Percentiles rank a stretch among this genome's conserved stretches.
Conservation (phyloP, 805 yeast species). For the Lachancea sp. region DNA sequence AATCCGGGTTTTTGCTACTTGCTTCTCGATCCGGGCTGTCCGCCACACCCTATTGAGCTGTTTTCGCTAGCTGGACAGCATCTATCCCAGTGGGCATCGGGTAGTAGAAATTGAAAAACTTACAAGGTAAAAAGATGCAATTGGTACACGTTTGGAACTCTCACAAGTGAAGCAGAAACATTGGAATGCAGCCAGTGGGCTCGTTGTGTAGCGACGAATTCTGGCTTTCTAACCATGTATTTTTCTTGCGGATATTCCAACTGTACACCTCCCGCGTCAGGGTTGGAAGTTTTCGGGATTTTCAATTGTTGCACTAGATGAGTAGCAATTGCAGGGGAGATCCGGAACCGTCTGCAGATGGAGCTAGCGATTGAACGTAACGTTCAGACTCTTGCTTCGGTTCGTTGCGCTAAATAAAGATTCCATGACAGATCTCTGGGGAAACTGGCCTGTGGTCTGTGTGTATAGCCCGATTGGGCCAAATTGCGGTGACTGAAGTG, state of each 20-base stretch:
- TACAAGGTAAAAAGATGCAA: neutral
- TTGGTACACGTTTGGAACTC: neutral
- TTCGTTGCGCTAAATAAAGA: too few species aligned
- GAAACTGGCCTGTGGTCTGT: too few species aligned
- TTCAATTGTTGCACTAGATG: neutral
- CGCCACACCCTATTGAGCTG: neutral
- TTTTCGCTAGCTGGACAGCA: neutral
- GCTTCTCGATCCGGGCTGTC: constrained; percentile 1
- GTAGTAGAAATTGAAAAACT: neutral
- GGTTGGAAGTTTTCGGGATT: neutral
- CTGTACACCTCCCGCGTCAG: neutral
- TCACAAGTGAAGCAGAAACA: neutral
- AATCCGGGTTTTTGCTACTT: constrained; percentile 2
- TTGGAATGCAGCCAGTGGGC: neutral
- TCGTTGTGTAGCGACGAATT: neutral
- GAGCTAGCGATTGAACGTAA: too few species aligned
- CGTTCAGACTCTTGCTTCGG: too few species aligned
- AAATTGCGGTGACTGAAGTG: neutral
- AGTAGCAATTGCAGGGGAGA: neutral
- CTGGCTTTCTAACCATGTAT: neutral
- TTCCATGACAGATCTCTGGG: too few species aligned
- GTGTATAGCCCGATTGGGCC: neutral
- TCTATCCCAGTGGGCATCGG: neutral
- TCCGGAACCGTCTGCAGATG: neutral
- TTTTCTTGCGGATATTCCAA: neutral